A percentile compares a stretch with the other conserved stretches of the same genome.
phyloP scores from a whole-genome alignment of 192 early-diverging fungal species.

The Coemansia sp. region DNA sequence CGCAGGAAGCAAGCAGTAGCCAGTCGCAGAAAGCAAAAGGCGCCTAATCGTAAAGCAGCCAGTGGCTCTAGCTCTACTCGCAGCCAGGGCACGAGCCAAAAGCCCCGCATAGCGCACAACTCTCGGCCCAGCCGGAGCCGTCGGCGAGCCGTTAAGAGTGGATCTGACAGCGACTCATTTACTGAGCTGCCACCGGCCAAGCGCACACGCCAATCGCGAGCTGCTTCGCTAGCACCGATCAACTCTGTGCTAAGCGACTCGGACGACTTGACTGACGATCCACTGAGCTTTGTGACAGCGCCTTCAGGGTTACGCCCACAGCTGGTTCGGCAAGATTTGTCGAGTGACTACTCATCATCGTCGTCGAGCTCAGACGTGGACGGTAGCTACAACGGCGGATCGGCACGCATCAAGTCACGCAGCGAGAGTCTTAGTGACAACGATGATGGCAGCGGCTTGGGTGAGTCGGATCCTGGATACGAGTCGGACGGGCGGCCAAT shows the following conservation, averaged over 20 bases:
- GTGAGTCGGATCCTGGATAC: conserved; percentile 5
- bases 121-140: not conserved
- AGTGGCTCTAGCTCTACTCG: not conserved
- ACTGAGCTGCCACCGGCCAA: conserved; percentile 13
- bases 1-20: not conserved
- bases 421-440: not conserved
- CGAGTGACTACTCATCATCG: not conserved
- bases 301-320: not conserved
- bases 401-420: not conserved
- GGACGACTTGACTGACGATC: conserved; percentile 21
- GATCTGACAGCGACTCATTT: conserved; percentile 33
- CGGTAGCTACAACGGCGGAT: not conserved
- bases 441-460: not conserved
- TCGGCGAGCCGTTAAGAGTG: not conserved
- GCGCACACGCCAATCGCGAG: not conserved
- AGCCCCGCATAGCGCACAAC: not conserved
- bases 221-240: not conserved
- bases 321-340: not conserved
- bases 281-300: not conserved
- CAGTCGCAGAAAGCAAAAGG: not conserved
- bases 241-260: conserved; percentile 16
- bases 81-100: not conserved
- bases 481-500: conserved; percentile 27
- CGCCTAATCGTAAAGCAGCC: not conserved
- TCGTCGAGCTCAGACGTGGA: not conserved